Percentiles rank a stretch among this genome's conserved stretches.
Conservation (phyloP, 1,139 yeast species). For the Diutina catenulata region DNA sequence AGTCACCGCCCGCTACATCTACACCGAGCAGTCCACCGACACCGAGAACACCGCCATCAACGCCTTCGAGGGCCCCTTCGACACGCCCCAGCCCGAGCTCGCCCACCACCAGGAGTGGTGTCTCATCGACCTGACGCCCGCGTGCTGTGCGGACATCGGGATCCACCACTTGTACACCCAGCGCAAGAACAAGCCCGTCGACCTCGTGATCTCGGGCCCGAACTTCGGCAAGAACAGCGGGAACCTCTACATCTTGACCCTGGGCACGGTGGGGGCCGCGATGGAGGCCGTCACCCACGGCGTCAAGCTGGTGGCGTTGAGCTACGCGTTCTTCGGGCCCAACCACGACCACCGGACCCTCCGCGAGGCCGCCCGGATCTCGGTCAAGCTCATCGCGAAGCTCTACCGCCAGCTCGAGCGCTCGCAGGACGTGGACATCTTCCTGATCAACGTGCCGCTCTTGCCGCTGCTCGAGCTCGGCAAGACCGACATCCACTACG, state of each 20-base stretch:
- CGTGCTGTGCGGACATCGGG: conserved; percentile 89
- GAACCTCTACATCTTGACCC: conserved; percentile 78
- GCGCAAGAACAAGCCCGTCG: conserved; percentile 43
- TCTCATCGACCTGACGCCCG: conserved; percentile 85
- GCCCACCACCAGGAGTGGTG: conserved; percentile 63
- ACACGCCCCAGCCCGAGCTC: conserved; percentile 24
- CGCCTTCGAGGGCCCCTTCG: conserved; percentile 59
- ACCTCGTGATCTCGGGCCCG: conserved; percentile 87
- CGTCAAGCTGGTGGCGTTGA: conserved; percentile 62
- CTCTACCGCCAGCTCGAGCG: conserved; percentile 47
- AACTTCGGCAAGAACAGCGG: conserved; percentile 90
- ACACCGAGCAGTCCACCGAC: conserved; percentile 31
- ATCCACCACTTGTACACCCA: conserved; percentile 48
- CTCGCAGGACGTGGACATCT: conserved; percentile 46
- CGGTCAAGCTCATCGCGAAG: conserved; percentile 50
- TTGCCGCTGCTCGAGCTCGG: conserved; percentile 34
- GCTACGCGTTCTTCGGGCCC: conserved; percentile 61
- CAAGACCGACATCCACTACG: conserved; percentile 50
- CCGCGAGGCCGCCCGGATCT: conserved; percentile 53
- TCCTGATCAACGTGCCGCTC: conserved; percentile 78
- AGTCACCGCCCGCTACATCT: conserved; percentile 55
- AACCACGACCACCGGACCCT: conserved; percentile 44
- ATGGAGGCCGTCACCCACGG: conserved; percentile 88
- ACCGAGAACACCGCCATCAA: conserved; percentile 21
- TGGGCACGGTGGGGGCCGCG: conserved; percentile 98